These are phyloP conservation scores for Neonectria neomacrospora DNA, from an alignment of 2,329 filamentous ascomycete species.

Conservation along the genomic window DNA sequence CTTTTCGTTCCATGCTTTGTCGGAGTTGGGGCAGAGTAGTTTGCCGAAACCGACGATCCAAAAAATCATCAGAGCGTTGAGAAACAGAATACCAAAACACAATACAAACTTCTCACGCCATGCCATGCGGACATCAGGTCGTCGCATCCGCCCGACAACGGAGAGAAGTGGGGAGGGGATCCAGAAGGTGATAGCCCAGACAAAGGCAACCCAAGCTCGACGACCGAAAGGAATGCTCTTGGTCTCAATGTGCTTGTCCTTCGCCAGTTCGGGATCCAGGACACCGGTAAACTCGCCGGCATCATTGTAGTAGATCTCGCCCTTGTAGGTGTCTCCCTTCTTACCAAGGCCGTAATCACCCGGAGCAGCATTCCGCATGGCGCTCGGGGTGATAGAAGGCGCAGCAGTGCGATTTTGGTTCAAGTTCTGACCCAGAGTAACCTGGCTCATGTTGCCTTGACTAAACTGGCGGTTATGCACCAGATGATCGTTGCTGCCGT, in stretches of 20 bases:
- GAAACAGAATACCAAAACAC: conserved; percentile 79
- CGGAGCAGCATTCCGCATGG: conserved; percentile 65
- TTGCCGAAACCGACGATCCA: conserved; percentile 90
- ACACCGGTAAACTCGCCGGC: conserved; percentile 75
- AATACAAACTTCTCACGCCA: conserved; percentile 96
- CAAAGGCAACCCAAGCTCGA: conserved; percentile 81
- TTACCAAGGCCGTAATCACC: conserved; percentile 91
- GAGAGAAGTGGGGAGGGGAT: conserved; percentile 87
- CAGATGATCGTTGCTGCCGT: conserved; percentile 79
- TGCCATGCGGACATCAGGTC: conserved; percentile 94
- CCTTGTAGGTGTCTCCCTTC: conserved; percentile 84
- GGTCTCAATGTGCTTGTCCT: conserved; percentile 80
- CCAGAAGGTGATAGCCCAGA: conserved; percentile 93
- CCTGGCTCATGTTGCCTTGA: conserved; percentile 66
- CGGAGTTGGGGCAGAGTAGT: conserved; percentile 87
- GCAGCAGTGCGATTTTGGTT: conserved; percentile 50
- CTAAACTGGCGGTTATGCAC: conserved; percentile 68
- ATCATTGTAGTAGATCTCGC: conserved; percentile 78
- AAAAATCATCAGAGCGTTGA: conserved; percentile 87
- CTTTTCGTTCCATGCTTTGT: conserved; percentile 84
- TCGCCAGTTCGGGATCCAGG: conserved; percentile 81
- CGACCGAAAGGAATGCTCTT: conserved; percentile 71
- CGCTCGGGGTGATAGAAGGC: conserved; percentile 71
- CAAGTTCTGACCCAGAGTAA: conserved; percentile 57
- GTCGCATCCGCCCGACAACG: conserved; percentile 93